Base-by-base conservation (phyloP, 306 rosid genomes). In the Neltuma alba region DNA sequence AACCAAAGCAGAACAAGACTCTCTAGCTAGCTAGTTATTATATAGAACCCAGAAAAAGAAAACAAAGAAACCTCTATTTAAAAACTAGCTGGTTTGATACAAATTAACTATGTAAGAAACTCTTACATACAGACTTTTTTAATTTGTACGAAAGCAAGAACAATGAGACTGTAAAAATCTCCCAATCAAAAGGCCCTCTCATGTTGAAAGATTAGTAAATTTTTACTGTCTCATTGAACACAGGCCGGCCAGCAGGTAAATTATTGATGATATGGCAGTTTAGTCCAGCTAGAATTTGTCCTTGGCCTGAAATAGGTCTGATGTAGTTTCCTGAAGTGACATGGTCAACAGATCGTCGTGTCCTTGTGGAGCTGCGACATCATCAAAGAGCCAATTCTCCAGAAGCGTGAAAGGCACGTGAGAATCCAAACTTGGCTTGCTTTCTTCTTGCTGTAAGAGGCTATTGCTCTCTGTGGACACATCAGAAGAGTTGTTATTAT, bases 331-430 rank as follows among this genome's bases (percentile, higher is more conserved):
- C 74, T 88, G 89, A 28, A 91, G 45, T 38, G 97, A 82, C 84
- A 87, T 83, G 88, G 80, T 77, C 48, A 93, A 75, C 13, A 93
- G 79, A 74, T 89, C 87, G 40, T 82, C 93, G 30, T 87, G 87
- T 62, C 85, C 85, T 10, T 89, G 88, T 81, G 30, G 9, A n/a
- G 76, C 71, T 8, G 82, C 81, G 0, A 69, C 88, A 77, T 92
- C 98, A 54, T 94, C 97, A 47, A 92, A 84, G 0, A 91, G 90
- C 98, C 98, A 94, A 37, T 92, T 88, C 85, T 94, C 98, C 47
- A 94, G 82, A 77, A 92, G 50, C 62, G 82, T 87, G 58, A 94
- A 89, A 75, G 97, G 98, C 3, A 84, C 89, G 68, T 84, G 87
- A 0, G 75, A 30, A 23, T 81, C 90, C 52, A 42, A 37, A 40